Evolutionary conservation across 148 eudicot species (phyloP).

Genomic region (Dysphania ambrosioides): DNA sequence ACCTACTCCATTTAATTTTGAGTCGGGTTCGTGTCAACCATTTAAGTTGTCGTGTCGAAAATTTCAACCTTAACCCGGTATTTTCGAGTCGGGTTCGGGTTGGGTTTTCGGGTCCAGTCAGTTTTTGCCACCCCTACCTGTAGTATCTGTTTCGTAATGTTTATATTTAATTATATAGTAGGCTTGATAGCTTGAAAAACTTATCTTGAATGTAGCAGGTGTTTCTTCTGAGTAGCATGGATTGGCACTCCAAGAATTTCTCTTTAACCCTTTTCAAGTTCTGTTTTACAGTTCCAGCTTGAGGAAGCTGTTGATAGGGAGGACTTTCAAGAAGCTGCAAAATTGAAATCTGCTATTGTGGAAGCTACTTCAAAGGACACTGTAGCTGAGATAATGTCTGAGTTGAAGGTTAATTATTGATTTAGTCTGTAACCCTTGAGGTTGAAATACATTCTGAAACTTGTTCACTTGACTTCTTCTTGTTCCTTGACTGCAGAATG

Average conservation of each 20-base stretch:
- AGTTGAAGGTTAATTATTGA: constrained; percentile 47
- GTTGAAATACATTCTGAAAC: background rate
- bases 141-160: too few relatives aligned
- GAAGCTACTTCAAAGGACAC: constrained; percentile 78
- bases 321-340: constrained; percentile 92
- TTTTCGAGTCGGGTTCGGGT: too few relatives aligned
- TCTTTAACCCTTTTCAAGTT: background rate
- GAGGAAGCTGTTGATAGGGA: constrained; percentile 92
- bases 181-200: too few relatives aligned
- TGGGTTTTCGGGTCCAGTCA: too few relatives aligned
- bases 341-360: constrained; percentile 62
- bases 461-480: constrained; percentile 10
- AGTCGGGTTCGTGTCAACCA: too few relatives aligned
- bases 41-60: too few relatives aligned
- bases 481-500: constrained; percentile 49
- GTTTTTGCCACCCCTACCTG: too few relatives aligned
- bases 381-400: constrained; percentile 80
- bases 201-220: too few relatives aligned
- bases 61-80: too few relatives aligned
- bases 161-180: too few relatives aligned
- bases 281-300: constrained; percentile 68
- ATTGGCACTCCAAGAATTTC: constrained; percentile 1
- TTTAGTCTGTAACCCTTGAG: constrained; percentile 2
- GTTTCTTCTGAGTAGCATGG: background rate
- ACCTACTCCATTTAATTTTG: too few relatives aligned